phyloP scores from a whole-genome alignment of 1,284 basidiomycete genomes.

The Sanghuangporus weigelae region DNA sequence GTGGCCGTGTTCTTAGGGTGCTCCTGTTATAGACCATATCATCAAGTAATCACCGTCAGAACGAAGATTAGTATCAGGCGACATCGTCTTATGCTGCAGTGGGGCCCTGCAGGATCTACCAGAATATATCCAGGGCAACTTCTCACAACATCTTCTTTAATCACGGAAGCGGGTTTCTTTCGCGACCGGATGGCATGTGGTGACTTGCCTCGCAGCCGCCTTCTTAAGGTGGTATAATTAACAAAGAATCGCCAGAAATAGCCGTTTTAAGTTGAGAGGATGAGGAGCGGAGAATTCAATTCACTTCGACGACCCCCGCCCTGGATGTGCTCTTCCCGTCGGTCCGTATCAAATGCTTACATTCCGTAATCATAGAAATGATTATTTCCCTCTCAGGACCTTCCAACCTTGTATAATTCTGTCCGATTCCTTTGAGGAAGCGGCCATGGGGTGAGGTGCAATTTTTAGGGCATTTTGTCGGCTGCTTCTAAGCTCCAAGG shows the following conservation, averaged over 20 bases:
- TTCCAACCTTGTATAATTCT: not conserved
- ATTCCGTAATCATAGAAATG: not conserved
- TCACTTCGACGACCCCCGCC: not conserved
- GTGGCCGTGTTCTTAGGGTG: no score
- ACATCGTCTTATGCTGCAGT: not conserved
- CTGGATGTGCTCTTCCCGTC: not conserved
- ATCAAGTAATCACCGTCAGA: no score
- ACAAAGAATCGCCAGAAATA: not conserved
- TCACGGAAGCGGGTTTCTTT: not conserved
- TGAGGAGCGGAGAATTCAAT: not conserved
- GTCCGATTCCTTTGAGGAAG: not conserved
- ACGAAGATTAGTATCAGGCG: no score
- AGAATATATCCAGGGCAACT: not conserved
- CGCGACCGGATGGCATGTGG: not conserved
- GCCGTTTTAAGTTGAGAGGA: not conserved
- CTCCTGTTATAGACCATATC: no score
- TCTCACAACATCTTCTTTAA: not conserved
- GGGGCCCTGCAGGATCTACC: not conserved
- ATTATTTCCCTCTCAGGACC: not conserved
- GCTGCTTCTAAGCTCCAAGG: not conserved
- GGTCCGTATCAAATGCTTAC: not conserved
- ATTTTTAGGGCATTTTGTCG: not conserved
- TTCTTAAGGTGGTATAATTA: not conserved
- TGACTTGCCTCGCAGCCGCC: not conserved
- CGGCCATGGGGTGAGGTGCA: not conserved